These are phyloP conservation scores for Fusarium cicatricum DNA, from an alignment of 2,329 filamentous ascomycete genomes.

Conservation along the genomic window DNA sequence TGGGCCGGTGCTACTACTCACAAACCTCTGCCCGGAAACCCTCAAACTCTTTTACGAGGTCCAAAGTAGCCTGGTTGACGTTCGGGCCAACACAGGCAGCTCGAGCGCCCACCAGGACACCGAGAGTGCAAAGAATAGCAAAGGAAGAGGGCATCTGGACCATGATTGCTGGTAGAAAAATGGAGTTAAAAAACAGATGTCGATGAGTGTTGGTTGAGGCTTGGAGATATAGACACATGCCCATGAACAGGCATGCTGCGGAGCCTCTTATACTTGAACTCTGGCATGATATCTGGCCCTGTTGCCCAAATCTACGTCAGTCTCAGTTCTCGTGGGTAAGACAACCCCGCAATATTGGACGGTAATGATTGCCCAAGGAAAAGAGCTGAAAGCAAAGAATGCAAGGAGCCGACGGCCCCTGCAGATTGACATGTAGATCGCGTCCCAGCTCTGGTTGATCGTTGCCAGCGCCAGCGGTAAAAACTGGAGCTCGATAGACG, in stretches of 20 bases:
- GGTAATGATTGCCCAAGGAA: no score
- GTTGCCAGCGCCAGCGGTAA: neutral
- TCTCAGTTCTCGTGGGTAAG: no score
- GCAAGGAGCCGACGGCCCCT: neutral
- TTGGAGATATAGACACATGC: neutral
- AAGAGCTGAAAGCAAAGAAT: slow-evolving; percentile 15
- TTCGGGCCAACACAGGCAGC: slow-evolving; percentile 28
- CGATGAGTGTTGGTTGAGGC: neutral
- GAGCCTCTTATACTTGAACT: neutral
- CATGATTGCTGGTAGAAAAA: slow-evolving; percentile 4
- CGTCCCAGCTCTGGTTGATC: neutral
- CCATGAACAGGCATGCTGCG: neutral
- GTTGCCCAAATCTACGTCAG: neutral
- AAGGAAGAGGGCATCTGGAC: slow-evolving; percentile 1
- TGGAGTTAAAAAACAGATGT: no score
- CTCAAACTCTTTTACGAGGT: slow-evolving; percentile 15
- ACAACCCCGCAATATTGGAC: no score
- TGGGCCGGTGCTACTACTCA: neutral
- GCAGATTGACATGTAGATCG: neutral
- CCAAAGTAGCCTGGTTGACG: slow-evolving; percentile 15
- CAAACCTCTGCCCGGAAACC: slow-evolving; percentile 18
- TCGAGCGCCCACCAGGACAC: slow-evolving; percentile 4
- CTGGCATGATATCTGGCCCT: neutral
- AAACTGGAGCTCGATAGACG: neutral
- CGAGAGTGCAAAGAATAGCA: slow-evolving; percentile 2